Conservation (phyloP, 306 rosid species). For the Bauhinia variegata region DNA sequence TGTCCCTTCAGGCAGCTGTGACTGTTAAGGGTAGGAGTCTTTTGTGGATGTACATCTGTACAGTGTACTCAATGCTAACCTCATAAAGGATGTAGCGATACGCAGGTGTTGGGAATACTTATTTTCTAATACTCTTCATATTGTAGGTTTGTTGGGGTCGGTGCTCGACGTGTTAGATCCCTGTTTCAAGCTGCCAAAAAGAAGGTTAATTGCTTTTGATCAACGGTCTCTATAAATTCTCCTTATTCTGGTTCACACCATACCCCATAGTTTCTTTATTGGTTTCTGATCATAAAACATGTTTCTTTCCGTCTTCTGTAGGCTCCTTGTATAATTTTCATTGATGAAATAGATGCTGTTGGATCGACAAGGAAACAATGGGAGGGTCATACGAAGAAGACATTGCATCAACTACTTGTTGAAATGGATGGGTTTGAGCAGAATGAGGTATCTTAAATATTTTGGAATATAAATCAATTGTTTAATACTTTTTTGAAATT, state of each 20-base stretch:
- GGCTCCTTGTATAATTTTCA: constrained; percentile 98
- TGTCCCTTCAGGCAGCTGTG: too few species aligned
- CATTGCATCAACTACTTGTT: constrained; percentile 94
- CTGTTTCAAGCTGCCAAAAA: constrained; percentile 99
- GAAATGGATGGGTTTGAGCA: constrained; percentile 99
- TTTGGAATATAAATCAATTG: constrained; percentile 27
- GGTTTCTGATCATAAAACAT: constrained; percentile 36
- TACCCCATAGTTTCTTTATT: neutral
- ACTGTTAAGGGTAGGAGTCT: too few species aligned
- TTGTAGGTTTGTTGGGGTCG: constrained; percentile 96
- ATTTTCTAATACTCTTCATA: constrained; percentile 29
- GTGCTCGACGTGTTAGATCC: constrained; percentile 99
- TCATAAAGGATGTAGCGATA: constrained; percentile 24
- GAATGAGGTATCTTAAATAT: constrained; percentile 73
- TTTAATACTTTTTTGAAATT: constrained; percentile 32
- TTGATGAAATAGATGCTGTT: constrained; percentile 98
- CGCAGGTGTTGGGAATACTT: constrained; percentile 24
- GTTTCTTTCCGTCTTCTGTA: constrained; percentile 33
- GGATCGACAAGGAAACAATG: constrained; percentile 98
- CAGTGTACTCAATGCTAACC: constrained; percentile 7
- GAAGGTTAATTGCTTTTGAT: constrained; percentile 63
- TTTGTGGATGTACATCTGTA: too few species aligned
- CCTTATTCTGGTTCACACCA: constrained; percentile 15
- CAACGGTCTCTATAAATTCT: neutral
- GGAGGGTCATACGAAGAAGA: constrained; percentile 99